phyloP scores from a whole-genome alignment of 768 basidiomycete genomes.

The Coprinopsis sp. region DNA sequence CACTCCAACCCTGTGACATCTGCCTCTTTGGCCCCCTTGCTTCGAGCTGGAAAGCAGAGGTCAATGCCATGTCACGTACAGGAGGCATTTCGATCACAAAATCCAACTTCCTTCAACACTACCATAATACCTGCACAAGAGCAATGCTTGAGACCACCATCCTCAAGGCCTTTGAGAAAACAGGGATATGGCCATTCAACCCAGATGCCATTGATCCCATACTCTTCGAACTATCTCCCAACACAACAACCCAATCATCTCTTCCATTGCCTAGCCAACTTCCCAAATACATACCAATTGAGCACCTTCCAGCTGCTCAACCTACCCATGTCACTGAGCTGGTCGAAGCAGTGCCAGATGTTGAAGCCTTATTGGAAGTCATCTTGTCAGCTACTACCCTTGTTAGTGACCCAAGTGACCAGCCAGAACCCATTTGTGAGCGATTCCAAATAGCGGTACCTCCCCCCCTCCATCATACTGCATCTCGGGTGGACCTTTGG shows the following conservation, averaged over 20 bases:
- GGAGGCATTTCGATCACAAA: slow-evolving; percentile 23
- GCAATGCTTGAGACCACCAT: slow-evolving; percentile 26
- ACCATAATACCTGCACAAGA: slow-evolving; percentile 16
- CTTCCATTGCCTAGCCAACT: slow-evolving; percentile 19
- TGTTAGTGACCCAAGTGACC: too few species aligned
- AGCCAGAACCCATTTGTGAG: too few species aligned
- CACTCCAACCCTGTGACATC: slow-evolving; percentile 33
- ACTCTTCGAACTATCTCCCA: slow-evolving; percentile 20
- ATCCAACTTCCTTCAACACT: slow-evolving; percentile 22
- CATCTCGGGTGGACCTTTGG: too few species aligned
- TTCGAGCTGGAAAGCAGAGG: slow-evolving; percentile 17
- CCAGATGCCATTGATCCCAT: slow-evolving; percentile 14
- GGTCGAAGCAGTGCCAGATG: too few species aligned
- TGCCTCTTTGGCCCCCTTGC: slow-evolving; percentile 31
- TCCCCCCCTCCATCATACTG: too few species aligned
- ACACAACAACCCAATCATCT: slow-evolving; percentile 21
- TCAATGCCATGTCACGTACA: slow-evolving; percentile 11
- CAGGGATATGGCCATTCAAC: slow-evolving; percentile 27
- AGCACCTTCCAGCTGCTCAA: not conserved
- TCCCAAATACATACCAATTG: slow-evolving; percentile 3
- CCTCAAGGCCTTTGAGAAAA: slow-evolving; percentile 23
- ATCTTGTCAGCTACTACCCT: too few species aligned
- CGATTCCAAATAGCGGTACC: too few species aligned
- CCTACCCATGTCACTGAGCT: slow-evolving; percentile 13
- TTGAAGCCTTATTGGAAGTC: too few species aligned